Evolutionary conservation across 2,329 filamentous ascomycete species (phyloP), one percentile per base, ranked within the genome.

Genomic region (Exophiala oligosperma): DNA sequence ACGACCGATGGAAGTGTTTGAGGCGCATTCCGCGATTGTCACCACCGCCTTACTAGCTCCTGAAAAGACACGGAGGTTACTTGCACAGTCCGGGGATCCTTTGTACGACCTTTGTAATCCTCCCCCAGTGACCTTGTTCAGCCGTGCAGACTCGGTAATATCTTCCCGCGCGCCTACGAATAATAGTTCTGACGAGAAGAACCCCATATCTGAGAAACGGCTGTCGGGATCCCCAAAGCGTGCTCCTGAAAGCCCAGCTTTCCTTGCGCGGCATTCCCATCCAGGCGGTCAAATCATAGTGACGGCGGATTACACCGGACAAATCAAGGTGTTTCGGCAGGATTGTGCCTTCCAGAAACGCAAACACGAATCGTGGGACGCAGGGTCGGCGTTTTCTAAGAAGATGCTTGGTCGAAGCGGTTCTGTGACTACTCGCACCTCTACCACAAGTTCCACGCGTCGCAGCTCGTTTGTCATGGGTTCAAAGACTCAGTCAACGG

Each of bases 101-200:
- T 84, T 99, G n/a, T 99, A 92, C 72, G 92, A 97, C 67, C 81
- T 97, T 1, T 97, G 94, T 79, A 97, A 97, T 67, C 94, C 94
- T 4, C 94, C 93, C 0, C 92, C 93, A 0, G 86, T 97, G 14
- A 92, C 86, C 5, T 79, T 97, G 17, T 80, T 92, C 61, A 92
- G 88, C 64, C 82, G 87, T 26, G 85, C 88, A 21, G 90, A 94
- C 67, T 82, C 81, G 14, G 70, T 74, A 51, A 71, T 73, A 4
- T 81, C 80, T 1, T 82, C 82, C 0, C 77, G 76, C 62, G 75
- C 76, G 14, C 73, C 74, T 1, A 79, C 77, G 1, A 52, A 64
- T 29, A 73, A 80, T 54, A 67, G 66, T 24, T 61, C 68, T 61
- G 49, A 67, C 66, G 32, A 75, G 69, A 21, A 62, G 14, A 62